phyloP scores from a whole-genome alignment of 352 stramenopile species.

The Plasmopara viticola region DNA sequence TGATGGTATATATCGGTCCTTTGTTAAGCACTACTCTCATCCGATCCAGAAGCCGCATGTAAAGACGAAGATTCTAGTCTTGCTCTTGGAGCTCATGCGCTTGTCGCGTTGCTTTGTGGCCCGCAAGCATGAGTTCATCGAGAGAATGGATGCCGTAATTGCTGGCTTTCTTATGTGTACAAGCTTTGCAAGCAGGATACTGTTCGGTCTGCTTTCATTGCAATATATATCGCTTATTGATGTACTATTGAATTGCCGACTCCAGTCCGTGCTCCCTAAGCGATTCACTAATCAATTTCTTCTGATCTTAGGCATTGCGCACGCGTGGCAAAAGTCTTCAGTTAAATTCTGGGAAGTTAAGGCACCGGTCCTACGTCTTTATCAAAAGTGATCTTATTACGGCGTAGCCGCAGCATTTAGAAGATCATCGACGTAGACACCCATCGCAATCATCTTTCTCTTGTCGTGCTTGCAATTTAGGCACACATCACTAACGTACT shows the following conservation, averaged over 20 bases:
- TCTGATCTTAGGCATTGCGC: neutral
- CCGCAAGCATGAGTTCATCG: neutral
- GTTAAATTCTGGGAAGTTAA: neutral
- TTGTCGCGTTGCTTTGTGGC: neutral
- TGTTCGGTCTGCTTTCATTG: neutral
- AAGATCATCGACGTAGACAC: conserved; percentile 1
- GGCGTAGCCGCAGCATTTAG: neutral
- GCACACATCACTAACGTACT: neutral
- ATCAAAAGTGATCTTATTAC: neutral
- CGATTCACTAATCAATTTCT: neutral
- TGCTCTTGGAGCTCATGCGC: neutral
- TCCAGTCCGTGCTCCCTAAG: neutral
- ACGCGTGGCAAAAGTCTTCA: neutral
- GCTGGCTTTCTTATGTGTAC: neutral
- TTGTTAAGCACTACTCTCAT: too few species aligned
- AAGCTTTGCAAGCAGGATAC: neutral
- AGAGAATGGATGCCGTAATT: neutral
- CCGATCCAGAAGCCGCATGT: too few species aligned
- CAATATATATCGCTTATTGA: neutral
- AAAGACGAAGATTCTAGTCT: neutral
- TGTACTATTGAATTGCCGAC: too few species aligned
- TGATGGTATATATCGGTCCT: too few species aligned
- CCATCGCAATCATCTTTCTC: neutral
- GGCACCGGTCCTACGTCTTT: neutral
- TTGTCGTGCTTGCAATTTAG: neutral